Evolutionary conservation across 495 filamentous ascomycete species (phyloP).

Genomic region (Xylaria curta): DNA sequence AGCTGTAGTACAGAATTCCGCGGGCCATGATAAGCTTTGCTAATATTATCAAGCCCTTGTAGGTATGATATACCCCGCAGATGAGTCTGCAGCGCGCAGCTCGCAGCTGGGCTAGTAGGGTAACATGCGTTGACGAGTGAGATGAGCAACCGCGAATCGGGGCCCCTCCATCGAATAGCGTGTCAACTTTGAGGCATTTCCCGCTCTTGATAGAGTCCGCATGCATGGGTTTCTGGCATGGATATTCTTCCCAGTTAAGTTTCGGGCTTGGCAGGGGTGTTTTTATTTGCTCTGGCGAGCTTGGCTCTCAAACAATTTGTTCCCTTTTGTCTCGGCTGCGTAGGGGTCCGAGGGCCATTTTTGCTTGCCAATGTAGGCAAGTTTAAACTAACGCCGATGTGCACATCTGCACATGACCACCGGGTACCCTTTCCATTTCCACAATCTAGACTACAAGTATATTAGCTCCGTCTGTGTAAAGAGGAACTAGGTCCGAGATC

Average conservation of each 20-base stretch:
- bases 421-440: not conserved
- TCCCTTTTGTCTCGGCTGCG: constrained; percentile 1
- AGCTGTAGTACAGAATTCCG: not conserved
- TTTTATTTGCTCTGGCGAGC: not conserved
- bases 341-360: constrained; percentile 1
- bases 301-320: not conserved
- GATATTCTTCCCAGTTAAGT: not conserved
- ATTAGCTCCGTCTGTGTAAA: not conserved
- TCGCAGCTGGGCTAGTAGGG: not conserved
- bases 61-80: constrained; percentile 2
- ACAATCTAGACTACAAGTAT: not conserved
- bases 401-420: not conserved
- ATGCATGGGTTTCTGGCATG: constrained; percentile 7
- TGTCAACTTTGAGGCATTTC: constrained; percentile 20
- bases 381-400: not conserved
- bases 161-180: not conserved
- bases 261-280: constrained; percentile 21
- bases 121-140: not conserved
- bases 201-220: not conserved
- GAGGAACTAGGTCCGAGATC: not conserved
- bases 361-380: not conserved
- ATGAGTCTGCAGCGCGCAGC: not conserved
- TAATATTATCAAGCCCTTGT: constrained; percentile 3
- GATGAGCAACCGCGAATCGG: constrained; percentile 8
- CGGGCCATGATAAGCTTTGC: constrained; percentile 21